Evolutionary conservation across 2,329 filamentous ascomycete species (phyloP).

Genomic region (Neonectria sp.): DNA sequence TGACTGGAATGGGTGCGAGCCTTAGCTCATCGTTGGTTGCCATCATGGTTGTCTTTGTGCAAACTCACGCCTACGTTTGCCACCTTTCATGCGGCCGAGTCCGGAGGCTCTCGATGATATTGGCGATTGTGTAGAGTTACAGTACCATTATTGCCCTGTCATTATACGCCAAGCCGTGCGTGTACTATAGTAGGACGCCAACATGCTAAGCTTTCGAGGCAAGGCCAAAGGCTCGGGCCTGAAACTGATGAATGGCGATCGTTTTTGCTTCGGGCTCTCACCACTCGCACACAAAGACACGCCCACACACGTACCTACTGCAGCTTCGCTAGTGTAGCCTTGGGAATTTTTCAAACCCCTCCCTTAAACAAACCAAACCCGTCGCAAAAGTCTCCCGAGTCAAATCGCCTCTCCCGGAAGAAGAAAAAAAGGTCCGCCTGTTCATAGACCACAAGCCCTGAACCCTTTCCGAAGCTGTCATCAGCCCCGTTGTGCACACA

Average conservation of each 20-base stretch:
- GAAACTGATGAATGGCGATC: constrained; percentile 19
- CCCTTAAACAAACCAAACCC: constrained; percentile 4
- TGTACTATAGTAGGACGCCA: neutral
- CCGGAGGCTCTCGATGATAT: neutral
- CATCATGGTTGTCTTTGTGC: neutral
- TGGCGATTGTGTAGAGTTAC: neutral
- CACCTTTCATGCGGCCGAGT: neutral
- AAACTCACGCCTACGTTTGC: neutral
- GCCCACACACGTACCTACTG: neutral
- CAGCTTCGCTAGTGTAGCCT: constrained; percentile 22
- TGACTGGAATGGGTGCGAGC: neutral
- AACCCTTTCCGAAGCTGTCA: constrained; percentile 3
- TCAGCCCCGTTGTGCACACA: constrained; percentile 9
- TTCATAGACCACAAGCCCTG: neutral
- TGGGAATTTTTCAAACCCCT: constrained; percentile 28
- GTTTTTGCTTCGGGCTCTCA: constrained; percentile 8
- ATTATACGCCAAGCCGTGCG: neutral
- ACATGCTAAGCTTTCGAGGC: constrained; percentile 5
- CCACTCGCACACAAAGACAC: constrained; percentile 7
- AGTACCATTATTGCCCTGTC: neutral
- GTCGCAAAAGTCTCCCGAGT: constrained; percentile 3
- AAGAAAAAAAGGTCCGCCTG: neutral
- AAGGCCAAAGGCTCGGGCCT: neutral
- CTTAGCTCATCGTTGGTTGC: neutral
- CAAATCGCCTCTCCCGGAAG: neutral